Base-by-base conservation (phyloP, 2,329 filamentous ascomycete species). In the Epichloe uncinata region DNA sequence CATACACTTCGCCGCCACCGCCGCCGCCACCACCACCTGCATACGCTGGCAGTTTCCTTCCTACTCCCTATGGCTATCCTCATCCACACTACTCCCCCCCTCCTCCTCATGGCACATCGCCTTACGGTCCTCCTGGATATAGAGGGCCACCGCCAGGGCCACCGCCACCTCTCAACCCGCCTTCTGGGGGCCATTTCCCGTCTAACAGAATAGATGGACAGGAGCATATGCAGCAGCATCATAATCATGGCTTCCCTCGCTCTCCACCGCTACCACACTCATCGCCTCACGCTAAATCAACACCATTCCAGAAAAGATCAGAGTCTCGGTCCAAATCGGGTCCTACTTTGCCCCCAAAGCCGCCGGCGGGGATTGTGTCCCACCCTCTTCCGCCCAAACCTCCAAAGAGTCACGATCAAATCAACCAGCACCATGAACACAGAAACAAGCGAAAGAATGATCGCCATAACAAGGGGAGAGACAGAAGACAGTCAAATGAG, bases 371-470 rank as follows among this genome's bases (percentile, higher is more conserved):
- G n/a, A 42, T 50, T 45, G 40, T 20, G 55, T 33, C 55, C 18
- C 55, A 60, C 30, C 57, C 62, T 6, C 59, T 66, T 6, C 63
- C 63, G 5, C 62, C 63, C 5, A 66, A 62, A 43, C 64, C 63
- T 3, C 64, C 56, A 16, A 58, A 58, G 47, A 60, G 55, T 30
- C 58, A 58, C 34, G 58, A 61, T 37, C 59, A 61, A 43, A 50
- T 57, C 12, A 59, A 63, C 11, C 50, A 58, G 18, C 54, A 58
- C 40, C 60, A 59, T 11, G 63, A 64, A 18, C 55, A 61, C 45
- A 57, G 60, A 15, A 60, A 61, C 40, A 66, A 59, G 43, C 61
- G 61, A 18, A 62, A 58, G 41, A 57, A 60, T 45, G 65, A 69
- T 22, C 60, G 62, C 8, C 60, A 66, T 12, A 56, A 57, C 42